These are phyloP conservation scores for Tetratostichococcus sp. DNA, from an alignment of 139 green algal species.

Conservation along the genomic window DNA sequence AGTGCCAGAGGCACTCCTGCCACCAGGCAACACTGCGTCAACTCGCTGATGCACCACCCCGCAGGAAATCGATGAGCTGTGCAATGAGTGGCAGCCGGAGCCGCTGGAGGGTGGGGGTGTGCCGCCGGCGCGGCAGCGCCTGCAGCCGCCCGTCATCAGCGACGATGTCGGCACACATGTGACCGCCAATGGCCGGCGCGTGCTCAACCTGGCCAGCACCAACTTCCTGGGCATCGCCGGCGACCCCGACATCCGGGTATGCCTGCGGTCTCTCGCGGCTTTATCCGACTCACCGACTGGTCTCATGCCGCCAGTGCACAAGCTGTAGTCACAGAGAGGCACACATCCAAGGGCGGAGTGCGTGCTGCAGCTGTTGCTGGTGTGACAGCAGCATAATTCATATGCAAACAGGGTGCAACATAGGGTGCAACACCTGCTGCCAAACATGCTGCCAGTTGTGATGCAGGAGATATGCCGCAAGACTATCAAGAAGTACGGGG, in stretches of 20 bases:
- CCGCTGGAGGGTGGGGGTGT: conserved; percentile 46
- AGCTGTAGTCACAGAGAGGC: no score
- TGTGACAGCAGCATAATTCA: no score
- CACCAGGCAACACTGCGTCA: neutral
- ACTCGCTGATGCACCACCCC: neutral
- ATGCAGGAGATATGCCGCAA: conserved; percentile 25
- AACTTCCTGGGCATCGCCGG: conserved; percentile 85
- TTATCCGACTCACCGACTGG: no score
- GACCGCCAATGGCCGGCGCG: conserved; percentile 37
- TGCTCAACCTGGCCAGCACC: conserved; percentile 74
- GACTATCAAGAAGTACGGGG: conserved; percentile 89
- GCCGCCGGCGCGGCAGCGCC: conserved; percentile 24
- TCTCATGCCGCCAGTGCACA: no score
- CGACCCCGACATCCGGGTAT: conserved; percentile 36
- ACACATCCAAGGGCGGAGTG: no score
- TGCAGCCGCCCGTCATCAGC: conserved; percentile 46
- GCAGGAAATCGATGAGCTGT: conserved; percentile 82
- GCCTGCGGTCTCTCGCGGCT: no score
- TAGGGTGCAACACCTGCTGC: no score
- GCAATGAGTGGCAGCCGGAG: conserved; percentile 84
- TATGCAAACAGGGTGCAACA: no score
- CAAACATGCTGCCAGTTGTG: neutral
- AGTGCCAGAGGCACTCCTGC: no score
- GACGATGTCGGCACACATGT: conserved; percentile 17
- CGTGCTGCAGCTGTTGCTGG: no score